Base-by-base conservation (phyloP, 768 basidiomycete genomes). In the Chalciporus sphaerocephalus region DNA sequence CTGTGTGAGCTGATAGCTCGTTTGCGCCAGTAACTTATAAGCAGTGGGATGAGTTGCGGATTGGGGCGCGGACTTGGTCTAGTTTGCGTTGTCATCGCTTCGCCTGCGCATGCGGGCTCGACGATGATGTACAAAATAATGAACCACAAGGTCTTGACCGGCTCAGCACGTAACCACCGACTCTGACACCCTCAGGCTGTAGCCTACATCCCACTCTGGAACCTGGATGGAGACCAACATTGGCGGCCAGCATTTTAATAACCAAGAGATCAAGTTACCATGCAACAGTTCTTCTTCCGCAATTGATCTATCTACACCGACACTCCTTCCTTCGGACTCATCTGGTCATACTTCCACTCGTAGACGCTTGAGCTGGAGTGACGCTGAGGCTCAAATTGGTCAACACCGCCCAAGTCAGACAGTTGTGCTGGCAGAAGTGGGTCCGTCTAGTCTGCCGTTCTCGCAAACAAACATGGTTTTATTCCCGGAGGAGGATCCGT, bases 291-390 rank as follows among this genome's bases (percentile, higher is more conserved):
- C 80, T 13, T 73, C 81, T 38, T 83, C 80, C 18, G 80, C 76
- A 32, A 57, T 83, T 48, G 76, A 83, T 62, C 58, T 83, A 27
- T 65, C 74, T 36, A 64, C 82, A 10, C 80, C 82, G n/a, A 70
- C 79, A 6, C 47, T 66, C 30, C 46, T 41, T 5, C 57, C 64
- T 13, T 55, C 62, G 2, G 72, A 75, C 47, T 69, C 69, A 2
- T 30, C 36, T 38, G 62, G 42, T 42, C 55, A 43, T 20, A 52
- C 59, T 12, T 56, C 70, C 51, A 58, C 82, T 28, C 73, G 82
- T 50, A 68, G 81, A 40, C 72, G 84, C 46, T 62, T 71, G 2
- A 85, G 83, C 56, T 80, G 84, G 81, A 76, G 78, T 18, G 61
- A 65, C 18, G 52, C 69, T 35, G 74, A 78, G 46, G 53, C n/a